phyloP scores from a whole-genome alignment of 1,139 yeast species.

The Candida albicans region DNA sequence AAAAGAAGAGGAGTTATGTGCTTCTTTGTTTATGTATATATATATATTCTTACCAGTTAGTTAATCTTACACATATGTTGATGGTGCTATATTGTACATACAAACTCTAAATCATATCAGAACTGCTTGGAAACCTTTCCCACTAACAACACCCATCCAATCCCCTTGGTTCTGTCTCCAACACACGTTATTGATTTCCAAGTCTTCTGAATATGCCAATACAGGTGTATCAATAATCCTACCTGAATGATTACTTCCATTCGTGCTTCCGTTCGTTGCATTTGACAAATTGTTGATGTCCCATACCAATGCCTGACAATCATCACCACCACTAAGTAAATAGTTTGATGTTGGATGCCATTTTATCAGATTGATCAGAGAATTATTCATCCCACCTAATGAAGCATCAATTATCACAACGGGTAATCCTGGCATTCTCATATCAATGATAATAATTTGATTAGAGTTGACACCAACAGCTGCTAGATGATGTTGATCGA shows the following conservation, averaged over 20 bases:
- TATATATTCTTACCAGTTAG: background rate
- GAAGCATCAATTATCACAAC: slow-evolving; percentile 70
- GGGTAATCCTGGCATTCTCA: slow-evolving; percentile 87
- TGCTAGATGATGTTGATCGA: slow-evolving; percentile 77
- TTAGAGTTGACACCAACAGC: slow-evolving; percentile 74
- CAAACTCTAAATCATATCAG: slow-evolving; percentile 24
- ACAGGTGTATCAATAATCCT: slow-evolving; percentile 44
- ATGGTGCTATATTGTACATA: background rate
- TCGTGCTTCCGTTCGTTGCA: slow-evolving; percentile 4
- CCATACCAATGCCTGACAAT: slow-evolving; percentile 87
- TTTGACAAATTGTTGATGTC: slow-evolving; percentile 51
- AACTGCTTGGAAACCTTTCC: slow-evolving; percentile 79
- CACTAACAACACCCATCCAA: slow-evolving; percentile 82
- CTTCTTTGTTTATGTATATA: background rate
- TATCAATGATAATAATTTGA: slow-evolving; percentile 70
- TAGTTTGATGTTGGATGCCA: slow-evolving; percentile 83
- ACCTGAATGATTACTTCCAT: slow-evolving; percentile 12
- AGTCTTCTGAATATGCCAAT: slow-evolving; percentile 56
- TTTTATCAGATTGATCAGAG: slow-evolving; percentile 65
- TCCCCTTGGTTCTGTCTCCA: slow-evolving; percentile 70
- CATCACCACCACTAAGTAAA: slow-evolving; percentile 81
- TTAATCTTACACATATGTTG: background rate
- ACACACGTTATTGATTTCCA: slow-evolving; percentile 72
- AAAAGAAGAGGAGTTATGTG: too few relatives aligned
- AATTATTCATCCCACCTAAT: slow-evolving; percentile 43